phyloP scores from a whole-genome alignment of 768 basidiomycete species.

The Psilocybe azurescens region DNA sequence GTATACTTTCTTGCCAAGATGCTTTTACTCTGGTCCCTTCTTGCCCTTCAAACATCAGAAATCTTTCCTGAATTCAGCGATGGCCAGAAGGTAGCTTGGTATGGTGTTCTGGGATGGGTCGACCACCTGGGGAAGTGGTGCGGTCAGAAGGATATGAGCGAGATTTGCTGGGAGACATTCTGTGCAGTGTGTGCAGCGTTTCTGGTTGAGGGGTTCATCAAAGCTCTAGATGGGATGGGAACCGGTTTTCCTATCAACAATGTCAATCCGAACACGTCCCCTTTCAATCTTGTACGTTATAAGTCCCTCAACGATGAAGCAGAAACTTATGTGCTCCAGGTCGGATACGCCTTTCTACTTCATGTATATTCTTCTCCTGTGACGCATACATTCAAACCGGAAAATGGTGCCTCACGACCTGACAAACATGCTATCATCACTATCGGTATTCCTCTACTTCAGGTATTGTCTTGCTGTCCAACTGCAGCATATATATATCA shows the following conservation, averaged over 20 bases:
- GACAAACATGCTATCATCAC: constrained; percentile 78
- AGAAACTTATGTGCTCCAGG: constrained; percentile 42
- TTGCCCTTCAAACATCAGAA: constrained; percentile 60
- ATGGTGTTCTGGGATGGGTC: constrained; percentile 25
- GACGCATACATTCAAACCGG: constrained; percentile 53
- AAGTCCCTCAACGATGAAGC: constrained; percentile 2
- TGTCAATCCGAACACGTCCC: constrained; percentile 54
- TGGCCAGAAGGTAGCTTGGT: constrained; percentile 23
- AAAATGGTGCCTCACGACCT: constrained; percentile 55
- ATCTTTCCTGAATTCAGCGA: constrained; percentile 25
- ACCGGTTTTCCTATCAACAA: constrained; percentile 40
- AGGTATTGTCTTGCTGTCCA: constrained; percentile 44
- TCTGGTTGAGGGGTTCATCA: constrained; percentile 67
- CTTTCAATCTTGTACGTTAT: constrained; percentile 71
- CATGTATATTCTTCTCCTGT: constrained; percentile 75
- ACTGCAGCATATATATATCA: background rate
- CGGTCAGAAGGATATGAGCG: constrained; percentile 54
- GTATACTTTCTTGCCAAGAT: constrained; percentile 64
- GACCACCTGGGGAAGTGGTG: constrained; percentile 49
- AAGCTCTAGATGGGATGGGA: constrained; percentile 68
- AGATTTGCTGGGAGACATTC: constrained; percentile 80
- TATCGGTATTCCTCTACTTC: constrained; percentile 73
- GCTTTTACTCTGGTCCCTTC: constrained; percentile 60
- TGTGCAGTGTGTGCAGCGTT: constrained; percentile 68
- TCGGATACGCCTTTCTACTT: constrained; percentile 78